Evolutionary conservation across 2,329 filamentous ascomycete species (phyloP), one percentile per base, ranked within the genome.

Genomic region (Fonsecaea monophora): DNA sequence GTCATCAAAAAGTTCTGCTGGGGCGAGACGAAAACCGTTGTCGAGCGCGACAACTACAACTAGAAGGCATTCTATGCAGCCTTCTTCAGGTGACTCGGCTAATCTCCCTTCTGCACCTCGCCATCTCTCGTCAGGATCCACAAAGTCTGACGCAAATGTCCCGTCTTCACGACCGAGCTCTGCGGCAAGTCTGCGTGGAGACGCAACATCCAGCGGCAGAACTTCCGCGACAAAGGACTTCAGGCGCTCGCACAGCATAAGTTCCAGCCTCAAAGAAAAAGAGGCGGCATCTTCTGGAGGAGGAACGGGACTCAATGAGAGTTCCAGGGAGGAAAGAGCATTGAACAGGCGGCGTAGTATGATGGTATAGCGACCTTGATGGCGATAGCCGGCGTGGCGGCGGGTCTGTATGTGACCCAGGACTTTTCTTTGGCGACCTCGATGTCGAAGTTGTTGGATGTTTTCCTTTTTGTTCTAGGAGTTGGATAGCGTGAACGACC

Each of bases 281-380:
- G 30, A 42, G 13, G n/a, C 42, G 30, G 42, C 37, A n/a, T 21
- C 50, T 21, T 30, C 45, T 40, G 53, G 12, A 5, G 48, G 37
- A 8, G 57, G 57, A 21, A n/a, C 40, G 21, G 59, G 42, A 12
- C 62, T 40, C 42, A 18, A 10, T 18, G 18, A 13, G 38, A 56
- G 18, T 42, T 54, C 54, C n/a, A 64, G 67, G 35, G 62, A 62
- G 15, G 73, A 73, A 48, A 74, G 62, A 53, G 61, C 69, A 15
- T 55, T 64, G 13, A 68, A 71, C 30, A 57, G 64, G 30, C 70
- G 70, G 55, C 62, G 67, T 38, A 72, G 69, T 61, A 71, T 71
- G 68, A 71, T 72, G 65, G 64, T 72, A 4, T 72, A 60, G 40
- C 34, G 18, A 45, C 25, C 13, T 18, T 15, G 38, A 34, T 21